Base-by-base conservation (phyloP, 495 filamentous ascomycete genomes). In the Penicillium odoratum region DNA sequence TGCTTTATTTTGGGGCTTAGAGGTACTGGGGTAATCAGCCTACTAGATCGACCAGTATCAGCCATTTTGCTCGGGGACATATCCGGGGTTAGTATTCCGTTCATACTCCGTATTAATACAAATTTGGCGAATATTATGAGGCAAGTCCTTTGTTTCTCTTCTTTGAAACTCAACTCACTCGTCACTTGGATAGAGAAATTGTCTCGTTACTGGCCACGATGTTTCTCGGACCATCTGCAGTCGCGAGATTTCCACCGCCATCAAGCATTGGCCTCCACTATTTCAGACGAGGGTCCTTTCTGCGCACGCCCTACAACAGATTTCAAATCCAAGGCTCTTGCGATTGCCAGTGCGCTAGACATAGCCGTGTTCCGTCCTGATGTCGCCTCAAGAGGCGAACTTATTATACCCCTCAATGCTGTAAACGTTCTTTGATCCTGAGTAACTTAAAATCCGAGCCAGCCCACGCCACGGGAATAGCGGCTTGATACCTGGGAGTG, bases 401-500 rank as follows among this genome's bases (percentile, higher is more conserved):
- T 48, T 36, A 38, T 63, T 63, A 31, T 59, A 63, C 0, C 48
- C 60, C 6, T 52, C 47, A 16, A 51, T 56, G 16, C 50, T 51
- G 33, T 63, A 63, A 0, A 48, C 48, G 16, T 26, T 47, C 44
- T 60, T 57, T 15, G 57, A 54, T 34, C 44, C 38, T 21, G 51
- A 52, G 57, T 49, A 58, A 36, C 51, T 26, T 58, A 31, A 7
- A 52, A 55, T n/a, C 63, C 63, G 33, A 66, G 48, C 60, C 60
- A 63, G 50, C 60, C 45, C 5, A 57, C 50, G 44, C 60, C 58
- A 8, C 58, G 56, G 59, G 66, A 70, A 70, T 4, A 70, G 57
- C 6, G 67, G 62, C 40, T 66, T 68, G 52, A 70, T 70, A 1
- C 62, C 60, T 5, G 67, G 64, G 10, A 63, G 52, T 7, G 59